Percentiles rank a stretch among this genome's conserved stretches.
These are phyloP conservation scores for Guyanaporus albipodus DNA, from an alignment of 768 basidiomycete species.

Conservation along the genomic window DNA sequence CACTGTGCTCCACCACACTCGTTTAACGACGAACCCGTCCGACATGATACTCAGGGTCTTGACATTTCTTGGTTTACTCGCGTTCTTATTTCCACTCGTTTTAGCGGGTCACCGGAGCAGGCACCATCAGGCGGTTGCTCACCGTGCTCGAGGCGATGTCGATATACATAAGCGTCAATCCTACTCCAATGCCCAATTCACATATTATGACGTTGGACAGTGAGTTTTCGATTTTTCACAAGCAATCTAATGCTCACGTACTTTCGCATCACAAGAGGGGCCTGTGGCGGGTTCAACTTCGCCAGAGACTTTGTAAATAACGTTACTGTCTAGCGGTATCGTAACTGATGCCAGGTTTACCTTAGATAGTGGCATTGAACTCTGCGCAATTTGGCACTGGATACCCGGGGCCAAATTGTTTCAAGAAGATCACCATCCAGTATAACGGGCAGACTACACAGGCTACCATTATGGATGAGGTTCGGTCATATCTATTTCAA, in stretches of 20 bases:
- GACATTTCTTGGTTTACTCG: conserved; percentile 31
- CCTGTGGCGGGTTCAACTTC: conserved; percentile 45
- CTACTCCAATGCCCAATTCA: conserved; percentile 39
- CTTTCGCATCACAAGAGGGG: conserved; percentile 40
- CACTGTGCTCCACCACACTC: conserved; percentile 18
- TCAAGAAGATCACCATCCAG: conserved; percentile 55
- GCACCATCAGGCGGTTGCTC: conserved; percentile 48
- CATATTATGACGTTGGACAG: conserved; percentile 57
- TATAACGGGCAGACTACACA: conserved; percentile 54
- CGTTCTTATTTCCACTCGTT: conserved; percentile 35
- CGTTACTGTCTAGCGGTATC: neutral
- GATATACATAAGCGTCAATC: conserved; percentile 37
- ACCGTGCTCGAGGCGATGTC: conserved; percentile 41
- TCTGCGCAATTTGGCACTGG: conserved; percentile 50
- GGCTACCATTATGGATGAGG: conserved; percentile 64
- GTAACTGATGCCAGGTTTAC: neutral
- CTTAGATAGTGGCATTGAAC: conserved; percentile 54
- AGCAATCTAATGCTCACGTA: conserved; percentile 4
- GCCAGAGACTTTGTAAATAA: conserved; percentile 44
- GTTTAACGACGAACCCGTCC: conserved; percentile 8
- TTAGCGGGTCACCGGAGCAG: conserved; percentile 30
- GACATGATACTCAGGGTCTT: conserved; percentile 23
- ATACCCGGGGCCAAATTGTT: conserved; percentile 66
- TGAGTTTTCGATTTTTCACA: conserved; percentile 23
- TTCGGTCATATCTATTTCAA: conserved; percentile 21